Percentiles rank a stretch among this genome's conserved stretches.
These are phyloP conservation scores for Penicillium sp. DNA, from an alignment of 2,329 filamentous ascomycete genomes.

Conservation along the genomic window DNA sequence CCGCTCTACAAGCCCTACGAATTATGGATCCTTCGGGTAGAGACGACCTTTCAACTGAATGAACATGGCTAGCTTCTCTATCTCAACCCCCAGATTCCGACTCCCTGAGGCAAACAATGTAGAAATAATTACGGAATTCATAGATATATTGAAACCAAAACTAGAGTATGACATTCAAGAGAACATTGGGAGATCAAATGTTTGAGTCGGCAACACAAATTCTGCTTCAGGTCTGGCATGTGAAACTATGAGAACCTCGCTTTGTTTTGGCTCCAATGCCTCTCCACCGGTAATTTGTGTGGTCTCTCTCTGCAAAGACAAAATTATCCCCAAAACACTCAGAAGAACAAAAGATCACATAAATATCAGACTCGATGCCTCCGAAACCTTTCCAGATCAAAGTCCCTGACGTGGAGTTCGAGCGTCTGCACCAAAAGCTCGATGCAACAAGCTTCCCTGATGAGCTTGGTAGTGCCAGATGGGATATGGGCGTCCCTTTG, in stretches of 20 bases:
- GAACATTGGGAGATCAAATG: too few species aligned
- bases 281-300: background rate
- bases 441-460: conserved; percentile 60
- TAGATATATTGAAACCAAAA: too few species aligned
- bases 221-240: background rate
- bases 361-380: background rate
- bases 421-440: conserved; percentile 62
- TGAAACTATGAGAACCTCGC: background rate
- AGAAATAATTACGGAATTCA: too few species aligned
- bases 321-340: background rate
- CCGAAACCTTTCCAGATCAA: conserved; percentile 52
- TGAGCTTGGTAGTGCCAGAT: conserved; percentile 57
- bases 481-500: conserved; percentile 66
- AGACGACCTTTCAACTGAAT: too few species aligned
- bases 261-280: background rate
- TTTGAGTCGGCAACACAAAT: background rate
- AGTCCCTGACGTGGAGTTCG: conserved; percentile 58
- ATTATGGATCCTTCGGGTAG: too few species aligned
- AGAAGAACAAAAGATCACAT: background rate
- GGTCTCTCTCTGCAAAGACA: background rate
- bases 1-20: too few species aligned
- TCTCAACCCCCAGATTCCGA: too few species aligned
- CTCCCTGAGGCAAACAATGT: too few species aligned
- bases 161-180: too few species aligned
- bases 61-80: too few species aligned